Percentiles rank a stretch among this genome's conserved stretches.
Conservation (phyloP, 805 yeast genomes). For the Candida hungchunana region DNA sequence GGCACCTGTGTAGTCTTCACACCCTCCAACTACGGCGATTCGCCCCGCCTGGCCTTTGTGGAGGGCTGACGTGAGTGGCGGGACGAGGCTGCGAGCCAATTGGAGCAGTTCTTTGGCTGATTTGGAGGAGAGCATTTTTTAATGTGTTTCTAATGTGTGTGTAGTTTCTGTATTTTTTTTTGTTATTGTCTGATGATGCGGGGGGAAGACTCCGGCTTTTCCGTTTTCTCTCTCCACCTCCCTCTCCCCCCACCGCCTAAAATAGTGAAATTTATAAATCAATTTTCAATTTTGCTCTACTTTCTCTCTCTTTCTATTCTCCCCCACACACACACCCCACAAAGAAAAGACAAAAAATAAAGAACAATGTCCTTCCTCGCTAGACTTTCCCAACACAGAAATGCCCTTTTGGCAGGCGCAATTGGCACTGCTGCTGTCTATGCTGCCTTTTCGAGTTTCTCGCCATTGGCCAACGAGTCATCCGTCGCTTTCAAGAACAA, state of each 20-base stretch:
- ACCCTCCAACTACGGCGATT: slow-evolving; percentile 86
- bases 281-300: too few species aligned
- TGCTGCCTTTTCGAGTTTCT: slow-evolving; percentile 26
- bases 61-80: slow-evolving; percentile 66
- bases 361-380: slow-evolving; percentile 28
- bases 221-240: too few species aligned
- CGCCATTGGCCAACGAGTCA: slow-evolving; percentile 32
- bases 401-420: slow-evolving; percentile 34
- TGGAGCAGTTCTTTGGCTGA: slow-evolving; percentile 38
- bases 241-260: too few species aligned
- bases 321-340: too few species aligned
- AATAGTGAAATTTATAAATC: too few species aligned
- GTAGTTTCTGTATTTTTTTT: too few species aligned
- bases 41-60: slow-evolving; percentile 94
- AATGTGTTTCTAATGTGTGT: too few species aligned
- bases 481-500: slow-evolving; percentile 55
- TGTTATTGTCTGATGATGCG: too few species aligned
- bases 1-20: slow-evolving; percentile 96
- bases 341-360: too few species aligned
- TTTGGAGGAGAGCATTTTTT: slow-evolving; percentile 1
- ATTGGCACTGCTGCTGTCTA: slow-evolving; percentile 46
- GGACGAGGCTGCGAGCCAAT: slow-evolving; percentile 55
- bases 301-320: too few species aligned
- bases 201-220: too few species aligned
- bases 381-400: slow-evolving; percentile 20